Base-by-base conservation (phyloP, 345 rosid genomes). In the Crucihimalaya himalaica region DNA sequence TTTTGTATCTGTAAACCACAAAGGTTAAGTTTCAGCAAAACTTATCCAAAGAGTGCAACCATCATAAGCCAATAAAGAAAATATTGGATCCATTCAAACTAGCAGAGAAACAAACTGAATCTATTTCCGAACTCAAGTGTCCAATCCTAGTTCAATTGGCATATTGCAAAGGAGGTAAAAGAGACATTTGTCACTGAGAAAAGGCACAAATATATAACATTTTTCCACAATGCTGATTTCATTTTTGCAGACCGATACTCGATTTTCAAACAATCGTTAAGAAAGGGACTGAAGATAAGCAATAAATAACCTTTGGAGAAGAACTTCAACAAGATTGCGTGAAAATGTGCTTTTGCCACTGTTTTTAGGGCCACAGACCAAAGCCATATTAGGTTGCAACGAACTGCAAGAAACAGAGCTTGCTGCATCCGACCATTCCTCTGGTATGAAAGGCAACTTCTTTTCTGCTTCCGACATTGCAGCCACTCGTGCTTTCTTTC, bases 321-420 rank as follows among this genome's bases (percentile, higher is more conserved):
- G 97, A 76, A 76, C 63, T 72, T 87, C 84, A 56, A 95, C 86
- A 57, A 95, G 90, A 75, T 78, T 68, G 62, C 97, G 97, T 11
- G 97, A 95, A 81, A 95, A 95, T 19, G 97, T 92, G 70, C 91
- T 81, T 71, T 88, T 88, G 74, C 99, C 99, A 62, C 84, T 80
- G 86, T 89, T 89, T 74, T 85, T 89, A 62, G 97, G 83, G 40
- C 98, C 97, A 19, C 98, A 94, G 10, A 91, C 57, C 9, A 91
- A 75, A 35, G 84, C 81, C 51, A 84, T 15, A 40, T 86, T 87
- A 53, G 93, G 87, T 6, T 78, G 82, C 20, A 83, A 71, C 56
- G 89, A 85, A 56, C 76, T 81, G 59, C 54, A 55, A 13, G 91
- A 84, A 70, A 91, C 80, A 51, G 76, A 70, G n/a, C 60, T 78